Conservation (phyloP, 768 basidiomycete genomes). For the Crucibulum laeve region DNA sequence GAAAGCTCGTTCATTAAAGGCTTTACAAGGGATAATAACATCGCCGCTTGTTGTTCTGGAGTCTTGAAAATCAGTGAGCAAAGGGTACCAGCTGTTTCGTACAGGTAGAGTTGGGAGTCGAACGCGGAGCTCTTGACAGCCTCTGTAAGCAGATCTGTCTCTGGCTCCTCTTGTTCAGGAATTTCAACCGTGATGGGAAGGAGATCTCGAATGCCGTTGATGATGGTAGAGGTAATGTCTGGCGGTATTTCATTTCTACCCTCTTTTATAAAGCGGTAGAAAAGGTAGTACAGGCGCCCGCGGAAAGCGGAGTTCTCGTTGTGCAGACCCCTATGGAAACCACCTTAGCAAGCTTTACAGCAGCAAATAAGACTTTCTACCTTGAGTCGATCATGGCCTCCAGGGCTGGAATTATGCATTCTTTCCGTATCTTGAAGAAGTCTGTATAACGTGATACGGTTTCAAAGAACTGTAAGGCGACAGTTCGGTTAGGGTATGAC, state of each 20-base stretch:
- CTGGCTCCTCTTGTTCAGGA: slow-evolving; percentile 73
- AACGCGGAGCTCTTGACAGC: slow-evolving; percentile 76
- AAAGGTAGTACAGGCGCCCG: slow-evolving; percentile 85
- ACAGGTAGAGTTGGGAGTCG: slow-evolving; percentile 90
- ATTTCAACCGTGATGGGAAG: slow-evolving; percentile 71
- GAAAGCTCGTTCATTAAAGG: slow-evolving; percentile 77
- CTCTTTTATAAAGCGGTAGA: slow-evolving; percentile 88
- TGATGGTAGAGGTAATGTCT: slow-evolving; percentile 65
- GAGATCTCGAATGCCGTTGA: slow-evolving; percentile 73
- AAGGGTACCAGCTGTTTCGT: slow-evolving; percentile 85
- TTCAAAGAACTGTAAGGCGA: slow-evolving; percentile 91
- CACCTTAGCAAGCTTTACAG: neutral
- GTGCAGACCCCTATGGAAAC: slow-evolving; percentile 73
- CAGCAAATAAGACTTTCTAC: slow-evolving; percentile 37
- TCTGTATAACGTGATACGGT: slow-evolving; percentile 88
- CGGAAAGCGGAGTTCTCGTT: slow-evolving; percentile 65
- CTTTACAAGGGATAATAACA: slow-evolving; percentile 74
- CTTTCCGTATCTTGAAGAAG: slow-evolving; percentile 92
- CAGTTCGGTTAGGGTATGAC: slow-evolving; percentile 77
- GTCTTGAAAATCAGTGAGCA: slow-evolving; percentile 69
- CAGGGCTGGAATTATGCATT: slow-evolving; percentile 81
- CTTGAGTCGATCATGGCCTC: slow-evolving; percentile 83
- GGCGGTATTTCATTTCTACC: slow-evolving; percentile 70
- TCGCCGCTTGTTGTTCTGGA: slow-evolving; percentile 60
- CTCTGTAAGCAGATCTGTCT: slow-evolving; percentile 70